phyloP scores from a whole-genome alignment of 1,139 yeast genomes.

The Candida sanyaensis region DNA sequence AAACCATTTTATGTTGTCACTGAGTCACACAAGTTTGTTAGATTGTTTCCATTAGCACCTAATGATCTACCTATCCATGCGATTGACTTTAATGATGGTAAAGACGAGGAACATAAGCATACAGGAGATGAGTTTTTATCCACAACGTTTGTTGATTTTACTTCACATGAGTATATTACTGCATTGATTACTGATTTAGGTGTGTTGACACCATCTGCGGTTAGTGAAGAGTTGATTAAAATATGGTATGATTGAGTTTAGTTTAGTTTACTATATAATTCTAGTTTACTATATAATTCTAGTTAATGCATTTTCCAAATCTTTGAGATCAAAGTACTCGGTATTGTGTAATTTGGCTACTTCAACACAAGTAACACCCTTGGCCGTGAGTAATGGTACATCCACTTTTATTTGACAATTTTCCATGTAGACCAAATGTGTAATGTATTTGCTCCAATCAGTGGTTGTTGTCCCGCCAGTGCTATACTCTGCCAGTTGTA shows the following conservation, averaged over 20 bases:
- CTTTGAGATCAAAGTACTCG: conserved; percentile 39
- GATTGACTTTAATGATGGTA: conserved; percentile 24
- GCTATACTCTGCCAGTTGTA: conserved; percentile 45
- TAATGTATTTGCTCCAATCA: conserved; percentile 47
- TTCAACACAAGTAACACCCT: conserved; percentile 50
- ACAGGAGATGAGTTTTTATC: conserved; percentile 30
- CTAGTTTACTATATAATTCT: conserved; percentile 4
- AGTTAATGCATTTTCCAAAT: conserved; percentile 16
- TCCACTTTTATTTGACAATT: conserved; percentile 53
- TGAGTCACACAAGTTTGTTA: conserved; percentile 93
- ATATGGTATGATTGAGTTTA: conserved; percentile 86
- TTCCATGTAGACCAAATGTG: conserved; percentile 58
- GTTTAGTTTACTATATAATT: too few relatives aligned
- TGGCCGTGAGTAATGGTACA: conserved; percentile 25
- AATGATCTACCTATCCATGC: conserved; percentile 70
- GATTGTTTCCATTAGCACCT: conserved; percentile 93
- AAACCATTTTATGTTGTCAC: conserved; percentile 95
- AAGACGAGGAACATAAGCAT: conserved; percentile 4
- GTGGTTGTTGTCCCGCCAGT: conserved; percentile 3
- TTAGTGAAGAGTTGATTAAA: conserved; percentile 94
- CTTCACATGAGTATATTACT: conserved; percentile 94
- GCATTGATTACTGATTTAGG: conserved; percentile 97
- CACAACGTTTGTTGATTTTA: conserved; percentile 72
- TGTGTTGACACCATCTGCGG: conserved; percentile 95
- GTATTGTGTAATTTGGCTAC: conserved; percentile 30